These are phyloP conservation scores for Annulohypoxylon nitens DNA, from an alignment of 495 filamentous ascomycete genomes.

Conservation along the genomic window DNA sequence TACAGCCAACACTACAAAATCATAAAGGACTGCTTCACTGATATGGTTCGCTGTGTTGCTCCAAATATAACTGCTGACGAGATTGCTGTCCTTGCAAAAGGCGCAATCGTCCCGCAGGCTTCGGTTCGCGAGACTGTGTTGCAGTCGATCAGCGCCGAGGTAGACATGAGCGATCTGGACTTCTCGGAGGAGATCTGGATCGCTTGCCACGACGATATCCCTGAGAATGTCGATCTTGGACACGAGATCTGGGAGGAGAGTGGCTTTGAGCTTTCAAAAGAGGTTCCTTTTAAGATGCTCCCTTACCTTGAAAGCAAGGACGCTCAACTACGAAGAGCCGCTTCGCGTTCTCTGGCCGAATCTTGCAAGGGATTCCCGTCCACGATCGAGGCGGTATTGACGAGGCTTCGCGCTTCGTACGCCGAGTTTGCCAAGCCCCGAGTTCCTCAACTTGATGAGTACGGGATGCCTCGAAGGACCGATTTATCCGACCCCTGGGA, in stretches of 20 bases:
- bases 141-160: constrained; percentile 90
- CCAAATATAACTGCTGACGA: constrained; percentile 78
- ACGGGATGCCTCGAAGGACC: constrained; percentile 89
- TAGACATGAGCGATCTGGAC: constrained; percentile 86
- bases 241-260: constrained; percentile 95
- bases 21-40: constrained; percentile 89
- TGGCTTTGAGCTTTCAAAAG: constrained; percentile 74
- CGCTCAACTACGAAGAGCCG: constrained; percentile 82
- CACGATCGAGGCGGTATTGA: constrained; percentile 64
- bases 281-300: constrained; percentile 73
- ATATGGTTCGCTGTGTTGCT: constrained; percentile 83
- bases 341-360: constrained; percentile 84
- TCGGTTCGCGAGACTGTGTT: constrained; percentile 87
- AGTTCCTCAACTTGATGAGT: constrained; percentile 85
- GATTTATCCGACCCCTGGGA: constrained; percentile 92
- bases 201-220: constrained; percentile 87
- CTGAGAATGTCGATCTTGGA: constrained; percentile 88
- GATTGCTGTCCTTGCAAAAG: constrained; percentile 76
- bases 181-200: constrained; percentile 95
- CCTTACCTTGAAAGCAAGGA: constrained; percentile 85
- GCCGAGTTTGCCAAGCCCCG: constrained; percentile 81
- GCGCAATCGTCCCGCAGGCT: constrained; percentile 79
- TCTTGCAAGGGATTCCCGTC: constrained; percentile 69
- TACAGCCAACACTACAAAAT: constrained; percentile 94
- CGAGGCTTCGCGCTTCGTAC: constrained; percentile 76